Percentiles rank a stretch among this genome's conserved stretches.
Evolutionary conservation across 768 basidiomycete species (phyloP).

Genomic region (Lepiota brunneoincarnata): DNA sequence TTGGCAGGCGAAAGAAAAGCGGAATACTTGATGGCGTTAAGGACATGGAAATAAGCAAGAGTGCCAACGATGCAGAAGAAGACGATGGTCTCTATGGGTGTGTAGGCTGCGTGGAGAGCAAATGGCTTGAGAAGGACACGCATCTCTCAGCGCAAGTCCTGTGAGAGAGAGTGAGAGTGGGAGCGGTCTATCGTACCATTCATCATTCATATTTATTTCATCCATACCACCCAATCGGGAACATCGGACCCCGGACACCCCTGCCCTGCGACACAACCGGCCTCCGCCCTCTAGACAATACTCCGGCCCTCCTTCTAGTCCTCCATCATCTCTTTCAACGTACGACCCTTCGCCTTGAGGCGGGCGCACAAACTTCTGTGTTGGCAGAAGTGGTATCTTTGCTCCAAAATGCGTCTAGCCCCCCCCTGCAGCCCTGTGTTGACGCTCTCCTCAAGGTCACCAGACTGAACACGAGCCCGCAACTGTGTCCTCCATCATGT

Average conservation of each 20-base stretch:
- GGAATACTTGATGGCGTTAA: conserved; percentile 87
- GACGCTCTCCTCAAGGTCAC: too few species aligned
- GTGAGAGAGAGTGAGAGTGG: not conserved
- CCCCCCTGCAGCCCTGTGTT: too few species aligned
- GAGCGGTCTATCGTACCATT: conserved; percentile 9
- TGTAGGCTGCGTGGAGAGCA: conserved; percentile 69
- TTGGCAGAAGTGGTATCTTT: too few species aligned
- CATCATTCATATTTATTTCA: conserved; percentile 10
- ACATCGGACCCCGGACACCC: not conserved
- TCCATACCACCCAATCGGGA: not conserved
- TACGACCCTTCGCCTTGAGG: too few species aligned
- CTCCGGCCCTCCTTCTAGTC: too few species aligned
- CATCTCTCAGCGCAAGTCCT: conserved; percentile 27
- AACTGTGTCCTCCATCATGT: too few species aligned
- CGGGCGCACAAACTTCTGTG: too few species aligned
- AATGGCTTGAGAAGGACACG: conserved; percentile 64
- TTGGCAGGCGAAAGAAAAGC: conserved; percentile 64
- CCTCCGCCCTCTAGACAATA: not conserved
- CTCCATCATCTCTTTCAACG: too few species aligned
- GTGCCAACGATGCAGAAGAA: conserved; percentile 87
- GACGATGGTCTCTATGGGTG: conserved; percentile 88
- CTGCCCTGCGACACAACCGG: not conserved
- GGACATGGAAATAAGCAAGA: conserved; percentile 91
- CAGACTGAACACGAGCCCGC: too few species aligned
- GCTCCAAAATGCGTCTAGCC: too few species aligned